Base-by-base conservation (phyloP, 2,329 filamentous ascomycete species). In the Aspergillus sp. region DNA sequence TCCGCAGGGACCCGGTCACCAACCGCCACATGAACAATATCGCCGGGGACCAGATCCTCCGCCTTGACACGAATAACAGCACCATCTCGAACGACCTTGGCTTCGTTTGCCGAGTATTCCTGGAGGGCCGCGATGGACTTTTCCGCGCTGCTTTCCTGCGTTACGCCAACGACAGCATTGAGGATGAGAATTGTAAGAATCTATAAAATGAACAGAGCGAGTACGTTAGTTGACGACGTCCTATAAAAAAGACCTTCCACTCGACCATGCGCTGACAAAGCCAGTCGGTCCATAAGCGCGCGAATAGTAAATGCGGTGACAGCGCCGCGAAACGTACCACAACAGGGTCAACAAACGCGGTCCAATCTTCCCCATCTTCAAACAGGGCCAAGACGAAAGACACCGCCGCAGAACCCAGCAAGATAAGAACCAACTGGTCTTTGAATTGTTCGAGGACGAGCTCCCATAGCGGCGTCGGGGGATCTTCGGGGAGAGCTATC, bases 391-490 rank as follows among this genome's bases (percentile, higher is more conserved):
- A 76, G 28, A 90, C 82, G 65, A 98, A 97, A 2, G 93, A 97
- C 33, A 98, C 84, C 19, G 85, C 88, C 7, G 93, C 93, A 34
- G 91, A 97, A 46, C 82, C 93, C 43, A 98, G 80, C 26, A 98
- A 78, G 58, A 98, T 98, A 45, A 98, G 80, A 57, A 98, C 93
- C 42, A 98, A 81, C 70, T 98, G 93, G 66, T 98, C 93, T 72
- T 98, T 96, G 79, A 98, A 98, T 69, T 98, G 93, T 72, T 98
- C 93, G 49, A 98, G 79, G 47, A 98, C 88, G 53, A 98, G 83
- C 71, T 97, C 81, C 93, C 91, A 98, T 42, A 98, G 68, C 35
- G 93, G 93, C 30, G 93, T 98, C 3, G 93, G 89, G 45, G 93
- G 93, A 55, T 98, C 93, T 73, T 98, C 93, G 41, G 81, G 79